A percentile compares a stretch with the other conserved stretches of the same genome.
Evolutionary conservation across 495 filamentous ascomycete genomes (phyloP).

Genomic region (Filosporella fistucella): DNA sequence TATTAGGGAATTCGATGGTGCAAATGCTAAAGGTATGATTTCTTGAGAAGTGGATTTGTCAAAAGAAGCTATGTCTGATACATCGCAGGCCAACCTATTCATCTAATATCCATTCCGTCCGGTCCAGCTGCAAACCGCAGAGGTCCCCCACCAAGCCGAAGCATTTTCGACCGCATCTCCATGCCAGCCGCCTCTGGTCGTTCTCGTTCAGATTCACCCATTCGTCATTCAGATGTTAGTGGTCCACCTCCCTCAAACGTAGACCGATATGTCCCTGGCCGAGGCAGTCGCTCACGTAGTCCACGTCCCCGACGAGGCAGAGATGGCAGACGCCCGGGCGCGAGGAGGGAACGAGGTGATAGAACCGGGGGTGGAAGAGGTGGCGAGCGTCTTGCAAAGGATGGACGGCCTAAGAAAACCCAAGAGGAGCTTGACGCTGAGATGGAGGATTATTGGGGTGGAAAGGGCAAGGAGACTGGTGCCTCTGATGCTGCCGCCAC

Average conservation of each 20-base stretch:
- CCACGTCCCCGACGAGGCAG: slow-evolving; percentile 39
- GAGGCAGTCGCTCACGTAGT: slow-evolving; percentile 42
- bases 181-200: slow-evolving; percentile 34
- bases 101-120: slow-evolving; percentile 60
- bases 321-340: slow-evolving; percentile 49
- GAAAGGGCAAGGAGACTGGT: slow-evolving; percentile 17
- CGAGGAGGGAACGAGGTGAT: slow-evolving; percentile 36
- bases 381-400: slow-evolving; percentile 36
- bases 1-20: slow-evolving; percentile 78
- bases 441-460: slow-evolving; percentile 76
- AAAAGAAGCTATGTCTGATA: neutral
- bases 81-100: slow-evolving; percentile 69
- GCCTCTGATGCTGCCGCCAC: slow-evolving; percentile 15
- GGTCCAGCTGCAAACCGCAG: slow-evolving; percentile 37
- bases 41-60: neutral
- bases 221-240: slow-evolving; percentile 59
- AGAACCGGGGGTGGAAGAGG: slow-evolving; percentile 32
- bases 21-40: slow-evolving; percentile 73
- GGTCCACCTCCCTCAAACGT: slow-evolving; percentile 67
- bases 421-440: slow-evolving; percentile 72
- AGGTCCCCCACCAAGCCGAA: slow-evolving; percentile 51
- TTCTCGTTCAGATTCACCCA: slow-evolving; percentile 45
- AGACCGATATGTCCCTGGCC: slow-evolving; percentile 79
- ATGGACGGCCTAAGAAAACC: slow-evolving; percentile 69
- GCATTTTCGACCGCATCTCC: slow-evolving; percentile 75